Evolutionary conservation across 2,329 filamentous ascomycete species (phyloP).

Genomic region (Colletotrichum nymphaeae): DNA sequence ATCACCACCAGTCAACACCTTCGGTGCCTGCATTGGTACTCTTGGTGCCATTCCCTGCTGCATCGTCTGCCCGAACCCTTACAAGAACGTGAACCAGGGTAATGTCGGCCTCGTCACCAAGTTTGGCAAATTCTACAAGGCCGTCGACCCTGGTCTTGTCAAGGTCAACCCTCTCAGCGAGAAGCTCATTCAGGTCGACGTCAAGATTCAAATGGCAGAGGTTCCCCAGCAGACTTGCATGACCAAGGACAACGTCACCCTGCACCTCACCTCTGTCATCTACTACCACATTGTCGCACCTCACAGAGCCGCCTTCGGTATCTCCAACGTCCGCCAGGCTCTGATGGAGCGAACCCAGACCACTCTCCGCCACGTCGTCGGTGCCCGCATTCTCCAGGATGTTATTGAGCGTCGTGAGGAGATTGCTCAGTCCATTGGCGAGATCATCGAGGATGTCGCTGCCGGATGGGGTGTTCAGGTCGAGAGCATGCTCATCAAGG

Average conservation of each 20-base stretch:
- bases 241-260: constrained; percentile 99
- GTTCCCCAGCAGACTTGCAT: constrained; percentile 97
- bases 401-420: constrained; percentile 99
- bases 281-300: constrained; percentile 98
- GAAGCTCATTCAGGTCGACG: constrained; percentile 89
- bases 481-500: constrained; percentile 99
- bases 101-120: constrained; percentile 96
- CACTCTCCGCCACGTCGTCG: constrained; percentile 95
- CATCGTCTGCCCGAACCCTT: constrained; percentile 92
- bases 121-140: constrained; percentile 94
- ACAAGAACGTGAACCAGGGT: constrained; percentile 91
- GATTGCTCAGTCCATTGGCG: constrained; percentile 92
- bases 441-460: constrained; percentile 97
- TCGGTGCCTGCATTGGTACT: constrained; percentile 81
- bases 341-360: constrained; percentile 98
- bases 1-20: constrained; percentile 69
- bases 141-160: constrained; percentile 95
- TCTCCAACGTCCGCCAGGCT: constrained; percentile 94
- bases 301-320: constrained; percentile 97
- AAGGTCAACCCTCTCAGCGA: constrained; percentile 98
- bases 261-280: constrained; percentile 95
- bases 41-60: constrained; percentile 92
- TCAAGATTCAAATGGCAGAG: constrained; percentile 96
- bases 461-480: constrained; percentile 94
- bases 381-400: constrained; percentile 94